phyloP scores from a whole-genome alignment of 768 basidiomycete genomes.

The Boletus rufocinnamomeus region DNA sequence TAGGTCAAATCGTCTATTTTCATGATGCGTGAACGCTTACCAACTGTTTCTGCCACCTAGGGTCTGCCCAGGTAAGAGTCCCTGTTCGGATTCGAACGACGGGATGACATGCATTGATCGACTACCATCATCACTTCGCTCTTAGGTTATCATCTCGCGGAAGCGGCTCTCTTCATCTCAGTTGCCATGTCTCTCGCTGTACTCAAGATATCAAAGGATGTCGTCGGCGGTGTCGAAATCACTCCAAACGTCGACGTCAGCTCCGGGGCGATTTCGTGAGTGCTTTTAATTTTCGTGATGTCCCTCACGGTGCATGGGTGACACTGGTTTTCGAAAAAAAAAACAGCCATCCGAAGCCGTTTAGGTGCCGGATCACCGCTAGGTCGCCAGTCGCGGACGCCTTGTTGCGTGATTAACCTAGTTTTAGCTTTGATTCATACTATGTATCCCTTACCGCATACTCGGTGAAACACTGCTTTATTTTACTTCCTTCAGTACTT shows the following conservation, averaged over 20 bases:
- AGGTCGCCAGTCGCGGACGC: conserved; percentile 45
- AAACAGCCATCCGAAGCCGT: conserved; percentile 51
- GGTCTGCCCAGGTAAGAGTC: conserved; percentile 21
- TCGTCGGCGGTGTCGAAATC: conserved; percentile 44
- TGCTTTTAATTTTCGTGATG: background rate
- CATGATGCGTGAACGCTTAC: no score
- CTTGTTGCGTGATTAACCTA: background rate
- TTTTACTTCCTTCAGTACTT: no score
- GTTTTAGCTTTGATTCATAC: no score
- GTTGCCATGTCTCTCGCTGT: conserved; percentile 44
- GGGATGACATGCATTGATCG: no score
- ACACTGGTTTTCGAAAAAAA: background rate
- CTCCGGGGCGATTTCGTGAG: conserved; percentile 47
- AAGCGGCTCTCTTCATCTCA: conserved; percentile 30
- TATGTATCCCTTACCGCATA: no score
- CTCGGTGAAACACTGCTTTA: no score
- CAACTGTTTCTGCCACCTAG: no score
- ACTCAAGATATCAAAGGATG: conserved; percentile 44
- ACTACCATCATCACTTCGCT: background rate
- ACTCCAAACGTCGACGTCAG: conserved; percentile 45
- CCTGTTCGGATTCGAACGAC: background rate
- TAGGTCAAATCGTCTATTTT: background rate
- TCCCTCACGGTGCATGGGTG: background rate
- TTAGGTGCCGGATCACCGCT: conserved; percentile 54
- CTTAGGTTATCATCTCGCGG: conserved; percentile 32